phyloP scores from a whole-genome alignment of 139 green algal species.

The Eudorina sp. region DNA sequence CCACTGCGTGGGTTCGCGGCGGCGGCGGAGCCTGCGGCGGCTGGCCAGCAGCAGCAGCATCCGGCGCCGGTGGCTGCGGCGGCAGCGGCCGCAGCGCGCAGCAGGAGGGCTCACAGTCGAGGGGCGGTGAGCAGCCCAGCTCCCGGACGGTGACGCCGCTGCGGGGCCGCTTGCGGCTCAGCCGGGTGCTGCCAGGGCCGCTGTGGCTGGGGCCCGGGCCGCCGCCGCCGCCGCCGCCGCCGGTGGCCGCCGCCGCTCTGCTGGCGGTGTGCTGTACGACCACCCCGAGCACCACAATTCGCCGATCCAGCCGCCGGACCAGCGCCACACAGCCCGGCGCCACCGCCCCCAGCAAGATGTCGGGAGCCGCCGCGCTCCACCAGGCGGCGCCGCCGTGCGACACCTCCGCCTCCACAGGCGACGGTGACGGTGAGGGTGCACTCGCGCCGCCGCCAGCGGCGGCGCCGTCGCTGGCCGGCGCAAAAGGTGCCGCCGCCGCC shows the following conservation, averaged over 20 bases:
- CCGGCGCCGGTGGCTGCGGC: not conserved
- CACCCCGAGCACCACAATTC: not conserved
- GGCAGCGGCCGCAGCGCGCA: slow-evolving; percentile 15
- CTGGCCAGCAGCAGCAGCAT: too few relatives aligned
- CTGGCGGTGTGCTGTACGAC: not conserved
- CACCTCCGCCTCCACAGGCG: slow-evolving; percentile 15
- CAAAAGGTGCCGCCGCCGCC: not conserved
- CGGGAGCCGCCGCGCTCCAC: not conserved
- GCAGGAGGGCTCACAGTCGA: slow-evolving; percentile 32
- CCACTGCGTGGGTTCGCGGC: not conserved
- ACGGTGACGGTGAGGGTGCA: not conserved
- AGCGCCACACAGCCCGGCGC: slow-evolving; percentile 29
- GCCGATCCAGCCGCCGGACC: not conserved
- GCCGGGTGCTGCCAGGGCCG: not conserved
- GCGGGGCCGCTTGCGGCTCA: slow-evolving; percentile 41
- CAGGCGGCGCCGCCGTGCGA: not conserved
- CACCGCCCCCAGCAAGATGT: slow-evolving; percentile 19
- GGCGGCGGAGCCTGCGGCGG: not conserved
- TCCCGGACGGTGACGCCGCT: not conserved
- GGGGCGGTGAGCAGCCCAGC: not conserved
- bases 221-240: not conserved
- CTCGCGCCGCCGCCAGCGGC: not conserved
- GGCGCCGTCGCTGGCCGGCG: not conserved
- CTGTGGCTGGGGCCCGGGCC: not conserved
- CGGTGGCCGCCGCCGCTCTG: not conserved